Base-by-base conservation (phyloP, 2,329 filamentous ascomycete species). In the Aspergillus amoenus region DNA sequence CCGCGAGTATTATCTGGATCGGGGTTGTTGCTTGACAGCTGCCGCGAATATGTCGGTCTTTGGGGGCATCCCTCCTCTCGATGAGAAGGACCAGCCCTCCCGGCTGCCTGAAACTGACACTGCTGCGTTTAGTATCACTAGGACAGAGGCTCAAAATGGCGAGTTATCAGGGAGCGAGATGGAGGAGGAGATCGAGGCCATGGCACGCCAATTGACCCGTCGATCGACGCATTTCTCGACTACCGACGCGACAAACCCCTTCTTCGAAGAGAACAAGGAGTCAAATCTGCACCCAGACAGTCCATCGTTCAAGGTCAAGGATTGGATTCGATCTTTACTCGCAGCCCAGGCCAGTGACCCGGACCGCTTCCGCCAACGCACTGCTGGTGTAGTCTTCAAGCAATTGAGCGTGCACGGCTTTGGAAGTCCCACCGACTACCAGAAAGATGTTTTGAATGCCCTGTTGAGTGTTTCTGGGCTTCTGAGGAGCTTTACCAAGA, bases 321-420 rank as follows among this genome's bases (percentile, higher is more conserved):
- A 73, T 42, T 82, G 79, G 79, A 74, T 77, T 57, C 77, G 76
- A 61, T 75, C 76, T 41, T 65, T 81, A 49, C 68, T 81, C 24
- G 74, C 75, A 6, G 69, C 78, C 24, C 74, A 73, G 18, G 76
- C 78, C 32, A 77, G 74, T 58, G 80, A 82, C 55, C 85, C 83
- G 51, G 77, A 79, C 61, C 69, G 74, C 11, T 85, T 84, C 70
- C 74, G 72, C 1, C 64, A 67, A 42, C 82, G 87, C 64, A 84
- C 82, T 13, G 81, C 84, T 0, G 87, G 88, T 45, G 79, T 91
- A 43, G 79, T 81, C 49, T 90, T 88, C 75, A 82, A 84, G 71
- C 82, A 89, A 66, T 76, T 91, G 56, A 88, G 84, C 59, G 86
- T 89, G 4, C 84, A 86, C 67, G 87, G 88, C 39, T 90, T 82